Conservation (phyloP, 148 eudicot genomes). For the Spergularia bocconei region DNA sequence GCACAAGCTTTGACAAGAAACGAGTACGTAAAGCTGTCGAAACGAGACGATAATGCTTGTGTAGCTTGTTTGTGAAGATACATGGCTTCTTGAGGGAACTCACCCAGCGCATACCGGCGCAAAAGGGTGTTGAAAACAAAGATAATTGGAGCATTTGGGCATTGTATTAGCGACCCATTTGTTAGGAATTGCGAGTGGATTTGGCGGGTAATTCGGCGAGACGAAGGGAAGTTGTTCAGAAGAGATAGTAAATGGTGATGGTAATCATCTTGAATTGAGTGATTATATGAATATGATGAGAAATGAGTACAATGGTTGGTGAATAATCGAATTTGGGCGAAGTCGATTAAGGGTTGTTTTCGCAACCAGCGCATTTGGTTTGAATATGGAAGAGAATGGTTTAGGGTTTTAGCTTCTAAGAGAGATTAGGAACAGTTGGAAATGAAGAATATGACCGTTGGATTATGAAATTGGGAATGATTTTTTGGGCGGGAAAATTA, state of each 20-base stretch:
- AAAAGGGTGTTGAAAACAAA: conserved; percentile 43
- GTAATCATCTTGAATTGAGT: conserved; percentile 5
- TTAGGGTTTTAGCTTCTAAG: background rate
- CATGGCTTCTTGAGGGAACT: conserved; percentile 47
- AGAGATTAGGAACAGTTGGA: background rate
- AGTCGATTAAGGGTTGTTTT: background rate
- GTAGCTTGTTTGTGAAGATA: conserved; percentile 43
- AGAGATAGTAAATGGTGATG: conserved; percentile 25
- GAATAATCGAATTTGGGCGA: conserved; percentile 3
- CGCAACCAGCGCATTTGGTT: conserved; percentile 18
- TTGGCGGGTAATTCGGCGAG: conserved; percentile 45
- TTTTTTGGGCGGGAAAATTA: background rate
- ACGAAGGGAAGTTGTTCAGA: conserved; percentile 31
- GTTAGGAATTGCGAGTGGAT: conserved; percentile 45
- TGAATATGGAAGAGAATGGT: background rate
- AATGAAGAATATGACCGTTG: background rate
- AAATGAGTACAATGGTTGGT: background rate
- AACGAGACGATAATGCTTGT: conserved; percentile 9
- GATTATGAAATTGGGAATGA: background rate
- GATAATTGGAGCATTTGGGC: conserved; percentile 16
- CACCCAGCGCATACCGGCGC: conserved; percentile 45
- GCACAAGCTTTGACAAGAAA: conserved; percentile 56
- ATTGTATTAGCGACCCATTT: conserved; percentile 18
- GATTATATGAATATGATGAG: conserved; percentile 16
- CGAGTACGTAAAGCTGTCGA: conserved; percentile 59